Evolutionary conservation across 139 green algal species (phyloP).

Genomic region (Raphidocelis subcapitata): DNA sequence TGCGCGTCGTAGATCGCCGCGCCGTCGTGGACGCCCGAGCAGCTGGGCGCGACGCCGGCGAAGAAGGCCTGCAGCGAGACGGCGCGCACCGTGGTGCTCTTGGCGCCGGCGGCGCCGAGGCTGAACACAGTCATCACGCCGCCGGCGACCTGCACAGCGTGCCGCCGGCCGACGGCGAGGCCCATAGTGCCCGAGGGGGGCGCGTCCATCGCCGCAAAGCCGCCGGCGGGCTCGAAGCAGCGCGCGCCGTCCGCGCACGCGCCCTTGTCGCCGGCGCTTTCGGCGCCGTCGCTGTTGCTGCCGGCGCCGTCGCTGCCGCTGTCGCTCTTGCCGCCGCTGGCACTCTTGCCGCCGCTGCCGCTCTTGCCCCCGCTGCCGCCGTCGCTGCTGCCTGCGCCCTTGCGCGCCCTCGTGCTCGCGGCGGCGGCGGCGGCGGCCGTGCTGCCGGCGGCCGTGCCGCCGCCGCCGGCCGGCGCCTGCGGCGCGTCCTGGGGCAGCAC

Average conservation of each 20-base stretch:
- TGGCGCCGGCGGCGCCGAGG: too few relatives aligned
- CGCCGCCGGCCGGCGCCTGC: too few relatives aligned
- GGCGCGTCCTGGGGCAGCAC: too few relatives aligned
- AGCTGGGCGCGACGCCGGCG: conserved; percentile 14
- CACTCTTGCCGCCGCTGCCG: background rate
- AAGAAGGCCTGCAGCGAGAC: background rate
- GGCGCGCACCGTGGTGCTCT: background rate
- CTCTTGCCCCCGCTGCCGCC: too few relatives aligned
- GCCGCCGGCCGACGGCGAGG: background rate
- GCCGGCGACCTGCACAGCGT: background rate
- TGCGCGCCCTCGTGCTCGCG: too few relatives aligned
- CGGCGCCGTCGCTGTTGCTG: background rate
- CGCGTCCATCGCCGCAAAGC: too few relatives aligned
- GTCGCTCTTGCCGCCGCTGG: background rate
- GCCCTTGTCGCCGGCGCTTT: background rate
- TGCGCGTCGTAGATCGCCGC: conserved; percentile 6
- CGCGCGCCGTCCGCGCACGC: background rate
- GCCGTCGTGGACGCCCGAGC: conserved; percentile 11
- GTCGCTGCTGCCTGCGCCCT: too few relatives aligned
- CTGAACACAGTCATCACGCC: background rate
- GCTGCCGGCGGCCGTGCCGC: too few relatives aligned
- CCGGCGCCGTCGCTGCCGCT: background rate
- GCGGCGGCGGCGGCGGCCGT: too few relatives aligned
- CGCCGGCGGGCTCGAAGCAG: background rate
- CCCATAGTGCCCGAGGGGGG: background rate